A percentile compares a stretch with the other conserved stretches of the same genome.
phyloP scores from a whole-genome alignment of 805 yeast genomes.

The Teunomyces cretensis region DNA sequence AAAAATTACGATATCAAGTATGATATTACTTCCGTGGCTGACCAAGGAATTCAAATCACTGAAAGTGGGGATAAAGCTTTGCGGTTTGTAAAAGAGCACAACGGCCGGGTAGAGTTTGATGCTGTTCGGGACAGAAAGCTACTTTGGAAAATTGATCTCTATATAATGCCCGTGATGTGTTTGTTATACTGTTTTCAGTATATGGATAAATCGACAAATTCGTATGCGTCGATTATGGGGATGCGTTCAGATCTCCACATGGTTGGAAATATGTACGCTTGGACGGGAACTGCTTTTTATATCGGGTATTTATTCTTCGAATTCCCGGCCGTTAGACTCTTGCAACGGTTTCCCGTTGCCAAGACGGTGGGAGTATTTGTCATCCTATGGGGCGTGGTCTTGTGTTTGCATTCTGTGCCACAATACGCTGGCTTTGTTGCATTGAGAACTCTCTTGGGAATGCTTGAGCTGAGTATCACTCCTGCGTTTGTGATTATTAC shows the following conservation, averaged over 20 bases:
- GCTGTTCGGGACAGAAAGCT: slow-evolving; percentile 23
- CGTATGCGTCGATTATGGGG: slow-evolving; percentile 56
- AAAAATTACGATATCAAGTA: too few species aligned
- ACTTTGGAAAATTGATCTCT: slow-evolving; percentile 51
- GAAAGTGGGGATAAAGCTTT: background rate
- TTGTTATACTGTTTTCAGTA: slow-evolving; percentile 51
- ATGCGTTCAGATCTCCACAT: slow-evolving; percentile 44
- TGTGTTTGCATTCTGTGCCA: slow-evolving; percentile 54
- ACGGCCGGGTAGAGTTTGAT: background rate
- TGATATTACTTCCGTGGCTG: too few species aligned
- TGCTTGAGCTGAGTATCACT: slow-evolving; percentile 40
- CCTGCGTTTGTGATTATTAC: slow-evolving; percentile 40
- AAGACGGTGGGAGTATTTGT: slow-evolving; percentile 49
- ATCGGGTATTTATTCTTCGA: slow-evolving; percentile 64
- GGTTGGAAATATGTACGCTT: slow-evolving; percentile 42
- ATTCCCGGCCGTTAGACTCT: slow-evolving; percentile 42
- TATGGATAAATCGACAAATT: slow-evolving; percentile 58
- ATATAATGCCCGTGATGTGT: slow-evolving; percentile 51
- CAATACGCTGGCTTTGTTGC: slow-evolving; percentile 40
- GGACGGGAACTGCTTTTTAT: slow-evolving; percentile 45
- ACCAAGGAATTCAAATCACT: too few species aligned
- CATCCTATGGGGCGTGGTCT: slow-evolving; percentile 61
- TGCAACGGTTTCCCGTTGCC: slow-evolving; percentile 60
- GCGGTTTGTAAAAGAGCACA: background rate
- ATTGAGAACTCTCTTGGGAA: slow-evolving; percentile 38